These are phyloP conservation scores for Globisporangium recalcitrans DNA, from an alignment of 352 stramenopile species.

Conservation along the genomic window DNA sequence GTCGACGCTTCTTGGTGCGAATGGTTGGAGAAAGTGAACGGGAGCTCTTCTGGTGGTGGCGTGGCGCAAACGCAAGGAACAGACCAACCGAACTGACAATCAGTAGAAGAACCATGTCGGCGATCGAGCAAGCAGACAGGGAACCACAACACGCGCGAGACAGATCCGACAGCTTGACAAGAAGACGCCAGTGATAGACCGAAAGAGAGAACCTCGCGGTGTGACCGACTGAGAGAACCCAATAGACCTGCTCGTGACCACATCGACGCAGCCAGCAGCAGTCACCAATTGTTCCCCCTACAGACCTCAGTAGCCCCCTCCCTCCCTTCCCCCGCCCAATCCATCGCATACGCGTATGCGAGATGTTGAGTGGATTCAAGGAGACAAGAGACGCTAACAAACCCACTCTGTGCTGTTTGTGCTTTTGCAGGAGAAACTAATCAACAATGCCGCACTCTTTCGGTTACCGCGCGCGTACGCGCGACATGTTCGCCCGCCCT, in stretches of 20 bases:
- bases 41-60: not conserved
- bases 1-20: not conserved
- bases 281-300: too few species aligned
- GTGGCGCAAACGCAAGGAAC: not conserved
- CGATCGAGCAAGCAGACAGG: not conserved
- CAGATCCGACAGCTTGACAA: not conserved
- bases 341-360: not conserved
- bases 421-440: slow-evolving; percentile 35
- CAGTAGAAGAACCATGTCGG: not conserved
- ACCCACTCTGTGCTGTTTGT: slow-evolving; percentile 12
- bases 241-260: not conserved
- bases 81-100: not conserved
- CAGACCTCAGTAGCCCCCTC: too few species aligned
- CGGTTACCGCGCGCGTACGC: slow-evolving; percentile 97
- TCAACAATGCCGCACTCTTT: slow-evolving; percentile 98
- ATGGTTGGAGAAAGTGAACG: not conserved
- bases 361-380: not conserved
- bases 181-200: not conserved
- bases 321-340: not conserved
- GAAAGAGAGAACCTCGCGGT: not conserved
- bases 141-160: not conserved
- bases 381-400: slow-evolving; percentile 19
- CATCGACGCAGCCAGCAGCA: not conserved
- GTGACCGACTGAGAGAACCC: not conserved
- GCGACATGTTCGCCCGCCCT: slow-evolving; percentile 99